Evolutionary conservation across 2,329 filamentous ascomycete species (phyloP), one percentile per base, ranked within the genome.

Genomic region (Fusarium albosuccineum): DNA sequence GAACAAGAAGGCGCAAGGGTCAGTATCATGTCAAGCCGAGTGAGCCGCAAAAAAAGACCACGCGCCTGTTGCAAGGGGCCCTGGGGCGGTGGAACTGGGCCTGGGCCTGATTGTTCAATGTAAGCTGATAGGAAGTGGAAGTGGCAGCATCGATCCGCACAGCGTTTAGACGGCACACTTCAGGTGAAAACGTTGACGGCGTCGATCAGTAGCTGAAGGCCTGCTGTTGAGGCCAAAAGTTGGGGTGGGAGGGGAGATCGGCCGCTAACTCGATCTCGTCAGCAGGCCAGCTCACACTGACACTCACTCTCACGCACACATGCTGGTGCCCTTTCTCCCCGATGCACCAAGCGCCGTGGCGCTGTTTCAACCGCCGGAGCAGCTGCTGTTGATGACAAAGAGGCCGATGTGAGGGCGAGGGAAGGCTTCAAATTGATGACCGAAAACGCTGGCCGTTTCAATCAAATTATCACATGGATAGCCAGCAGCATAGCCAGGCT

Each of bases 271-370:
- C 48, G 34, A 37, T 42, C 30, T 33, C 22, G 22, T 22, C 22
- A 22, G 22, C 22, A 22, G 22, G 22, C 22, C 22, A 22, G 22
- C 22, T 22, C 22, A 4, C 22, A 22, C 22, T 22, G 22, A 22
- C 22, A 22, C 22, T 22, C 22, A 22, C 22, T 22, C 22, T 22
- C 22, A 22, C 22, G 22, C 22, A 22, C 22, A 22, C 22, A 22
- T 22, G 22, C 22, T 22, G 22, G 22, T 22, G 22, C 4, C 22
- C 22, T 33, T 33, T 33, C 11, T 33, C 30, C 30, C 30, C 9
- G 11, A 34, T 34, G 27, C 42, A 39, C 44, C 61, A 65, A 62
- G 56, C 62, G 62, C 62, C 44, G 62, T 65, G 62, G 62, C 62
- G 62, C 57, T 66, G 50, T 65, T 65, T 62, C 61, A 30, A 40